Percentiles rank a stretch among this genome's conserved stretches.
Conservation (phyloP, 805 yeast genomes). For the Ogataea nitratoaversa region DNA sequence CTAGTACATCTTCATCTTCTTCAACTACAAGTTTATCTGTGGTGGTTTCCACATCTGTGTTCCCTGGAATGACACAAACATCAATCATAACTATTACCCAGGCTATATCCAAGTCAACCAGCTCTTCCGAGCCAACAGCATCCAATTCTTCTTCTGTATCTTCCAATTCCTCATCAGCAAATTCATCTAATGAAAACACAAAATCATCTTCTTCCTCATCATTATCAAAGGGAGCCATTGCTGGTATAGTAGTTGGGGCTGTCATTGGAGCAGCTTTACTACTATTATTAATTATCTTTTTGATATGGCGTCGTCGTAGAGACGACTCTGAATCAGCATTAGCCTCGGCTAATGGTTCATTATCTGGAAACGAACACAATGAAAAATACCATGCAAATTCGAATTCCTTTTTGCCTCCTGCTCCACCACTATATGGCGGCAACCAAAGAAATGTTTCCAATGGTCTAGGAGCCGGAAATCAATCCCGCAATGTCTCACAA, state of each 20-base stretch:
- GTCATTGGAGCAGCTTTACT: slow-evolving; percentile 23
- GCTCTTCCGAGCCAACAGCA: not conserved
- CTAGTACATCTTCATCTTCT: slow-evolving; percentile 3
- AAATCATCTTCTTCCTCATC: slow-evolving; percentile 7
- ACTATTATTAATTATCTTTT: slow-evolving; percentile 12
- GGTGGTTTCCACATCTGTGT: not conserved
- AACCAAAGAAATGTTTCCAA: no score
- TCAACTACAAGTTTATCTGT: slow-evolving; percentile 9
- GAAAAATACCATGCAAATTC: slow-evolving; percentile 10
- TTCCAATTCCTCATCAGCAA: slow-evolving; percentile 4
- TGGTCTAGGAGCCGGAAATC: no score
- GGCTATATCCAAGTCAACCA: not conserved
- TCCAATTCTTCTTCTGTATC: not conserved
- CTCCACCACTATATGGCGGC: slow-evolving; percentile 1
- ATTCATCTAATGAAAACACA: slow-evolving; percentile 8
- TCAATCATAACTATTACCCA: not conserved
- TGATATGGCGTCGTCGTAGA: slow-evolving; percentile 21
- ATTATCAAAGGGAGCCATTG: slow-evolving; percentile 31
- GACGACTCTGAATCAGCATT: slow-evolving; percentile 6
- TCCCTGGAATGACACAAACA: slow-evolving; percentile 4
- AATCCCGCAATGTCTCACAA: not conserved
- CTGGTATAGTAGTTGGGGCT: slow-evolving; percentile 33
- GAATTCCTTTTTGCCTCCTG: slow-evolving; percentile 8
- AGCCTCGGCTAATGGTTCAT: not conserved
- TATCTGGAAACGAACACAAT: not conserved